phyloP scores from a whole-genome alignment of 495 filamentous ascomycete genomes.

The Penicillium arizonense region DNA sequence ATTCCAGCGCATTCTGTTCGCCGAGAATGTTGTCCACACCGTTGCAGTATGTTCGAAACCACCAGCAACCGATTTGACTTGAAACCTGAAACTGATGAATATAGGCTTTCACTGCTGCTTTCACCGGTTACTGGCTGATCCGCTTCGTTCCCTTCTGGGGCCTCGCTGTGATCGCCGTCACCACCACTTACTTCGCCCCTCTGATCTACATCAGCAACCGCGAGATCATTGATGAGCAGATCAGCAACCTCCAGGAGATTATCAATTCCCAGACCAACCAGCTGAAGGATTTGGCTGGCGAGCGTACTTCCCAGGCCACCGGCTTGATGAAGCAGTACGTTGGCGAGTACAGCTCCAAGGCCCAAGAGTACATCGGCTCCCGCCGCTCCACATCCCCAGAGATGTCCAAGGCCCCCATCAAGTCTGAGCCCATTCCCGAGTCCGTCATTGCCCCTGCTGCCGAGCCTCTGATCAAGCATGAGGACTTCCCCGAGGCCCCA shows the following conservation, averaged over 20 bases:
- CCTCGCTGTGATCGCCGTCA: conserved; percentile 73
- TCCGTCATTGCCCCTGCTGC: conserved; percentile 22
- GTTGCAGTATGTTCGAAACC: conserved; percentile 59
- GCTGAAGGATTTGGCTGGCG: conserved; percentile 72
- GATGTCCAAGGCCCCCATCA: conserved; percentile 40
- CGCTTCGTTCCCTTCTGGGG: conserved; percentile 95
- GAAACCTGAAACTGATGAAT: conserved; percentile 8
- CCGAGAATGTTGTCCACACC: conserved; percentile 84
- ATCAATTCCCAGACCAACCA: conserved; percentile 80
- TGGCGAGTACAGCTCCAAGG: conserved; percentile 81
- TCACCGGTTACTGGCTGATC: conserved; percentile 89
- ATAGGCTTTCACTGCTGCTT: conserved; percentile 76
- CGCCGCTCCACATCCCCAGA: conserved; percentile 51
- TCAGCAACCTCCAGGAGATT: conserved; percentile 67
- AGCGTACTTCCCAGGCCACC: conserved; percentile 76
- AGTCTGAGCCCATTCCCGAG: conserved; percentile 58
- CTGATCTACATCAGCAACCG: conserved; percentile 91
- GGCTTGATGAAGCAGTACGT: conserved; percentile 77
- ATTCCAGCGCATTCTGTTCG: conserved; percentile 90
- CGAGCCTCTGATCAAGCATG: conserved; percentile 24
- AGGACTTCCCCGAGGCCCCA: conserved; percentile 67
- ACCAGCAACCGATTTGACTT: too few relatives aligned
- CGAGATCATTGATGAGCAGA: conserved; percentile 85
- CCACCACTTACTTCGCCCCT: conserved; percentile 78
- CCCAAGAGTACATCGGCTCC: conserved; percentile 66